Base-by-base conservation (phyloP, 208 protist species). In the Crithidia expoeki region DNA sequence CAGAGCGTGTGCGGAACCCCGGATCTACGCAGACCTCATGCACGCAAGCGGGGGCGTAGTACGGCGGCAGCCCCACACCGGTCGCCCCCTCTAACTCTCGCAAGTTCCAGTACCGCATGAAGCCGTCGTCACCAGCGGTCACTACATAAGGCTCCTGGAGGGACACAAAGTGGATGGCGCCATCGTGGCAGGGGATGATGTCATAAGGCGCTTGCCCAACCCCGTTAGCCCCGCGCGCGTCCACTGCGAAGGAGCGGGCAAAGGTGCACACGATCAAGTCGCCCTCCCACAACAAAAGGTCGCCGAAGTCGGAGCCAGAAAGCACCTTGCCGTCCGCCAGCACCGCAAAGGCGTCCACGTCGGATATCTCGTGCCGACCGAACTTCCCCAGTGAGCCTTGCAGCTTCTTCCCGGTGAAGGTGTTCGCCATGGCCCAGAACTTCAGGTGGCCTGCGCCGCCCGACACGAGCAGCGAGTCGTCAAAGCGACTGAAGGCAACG, bases 351-450 rank as follows among this genome's bases (percentile, higher is more conserved):
- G 88, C 95, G 7, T 85, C 78, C 27, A 99, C 89, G 79, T 99
- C 97, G 28, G 94, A 95, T 23, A 99, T 98, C 62, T 99, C 98
- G 42, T 98, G 88, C 9, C 96, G 95, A 12, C 98, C 98, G 72
- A 99, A 99, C 82, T 99, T 99, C 27, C 98, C 98, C 51, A 99
- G 88, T 16, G 92, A 80, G 25, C 98, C 96, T 60, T 98, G 91
- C 19, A 99, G 86, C 74, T 99, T 99, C 61, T 98, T 85, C 0
- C 98, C 98, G 0, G 98, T 99, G 81, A 99, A 99, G 21, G 98
- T 99, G 28, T 92, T 74, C 0, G 98, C 97, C 96, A 99, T 99
- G 42, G 94, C 89, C 98, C 98, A 99, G 74, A 99, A 99, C 57
- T 98, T 98, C 58, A 99, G 98, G 78, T 99, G 98, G 0, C 97